phyloP scores from a whole-genome alignment of 2,329 filamentous ascomycete genomes.

The Penicillium freii region DNA sequence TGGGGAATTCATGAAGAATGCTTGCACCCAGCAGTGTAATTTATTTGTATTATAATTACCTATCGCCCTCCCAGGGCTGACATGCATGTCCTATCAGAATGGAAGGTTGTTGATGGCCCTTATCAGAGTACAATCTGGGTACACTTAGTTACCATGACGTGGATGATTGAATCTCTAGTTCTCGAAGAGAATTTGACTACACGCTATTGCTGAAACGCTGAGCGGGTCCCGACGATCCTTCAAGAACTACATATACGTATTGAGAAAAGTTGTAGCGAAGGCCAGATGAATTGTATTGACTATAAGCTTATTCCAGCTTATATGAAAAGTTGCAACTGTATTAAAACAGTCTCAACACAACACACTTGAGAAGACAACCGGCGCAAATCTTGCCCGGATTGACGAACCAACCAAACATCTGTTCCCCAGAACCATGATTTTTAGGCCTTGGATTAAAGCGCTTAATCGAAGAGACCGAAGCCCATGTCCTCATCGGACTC shows the following conservation, averaged over 20 bases:
- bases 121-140: neutral
- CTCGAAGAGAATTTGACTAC: conserved; percentile 5
- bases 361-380: conserved; percentile 31
- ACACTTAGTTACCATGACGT: neutral
- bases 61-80: neutral
- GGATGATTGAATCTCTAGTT: neutral
- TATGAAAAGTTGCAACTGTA: conserved; percentile 39
- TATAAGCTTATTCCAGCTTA: conserved; percentile 35
- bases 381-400: conserved; percentile 30
- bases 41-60: neutral
- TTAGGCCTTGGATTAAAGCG: conserved; percentile 31
- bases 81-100: neutral
- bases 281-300: conserved; percentile 39
- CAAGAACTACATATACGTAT: neutral
- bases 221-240: neutral
- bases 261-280: conserved; percentile 19
- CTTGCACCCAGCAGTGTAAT: neutral
- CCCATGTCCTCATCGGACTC: conserved; percentile 75
- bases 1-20: too few relatives aligned
- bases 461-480: conserved; percentile 67
- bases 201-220: conserved; percentile 1
- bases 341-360: conserved; percentile 34
- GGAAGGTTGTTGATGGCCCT: neutral
- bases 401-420: conserved; percentile 35
- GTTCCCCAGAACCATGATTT: conserved; percentile 66